Evolutionary conservation across 2,329 filamentous ascomycete genomes (phyloP), one percentile per base, ranked within the genome.

Genomic region (Diaporthe velutina): DNA sequence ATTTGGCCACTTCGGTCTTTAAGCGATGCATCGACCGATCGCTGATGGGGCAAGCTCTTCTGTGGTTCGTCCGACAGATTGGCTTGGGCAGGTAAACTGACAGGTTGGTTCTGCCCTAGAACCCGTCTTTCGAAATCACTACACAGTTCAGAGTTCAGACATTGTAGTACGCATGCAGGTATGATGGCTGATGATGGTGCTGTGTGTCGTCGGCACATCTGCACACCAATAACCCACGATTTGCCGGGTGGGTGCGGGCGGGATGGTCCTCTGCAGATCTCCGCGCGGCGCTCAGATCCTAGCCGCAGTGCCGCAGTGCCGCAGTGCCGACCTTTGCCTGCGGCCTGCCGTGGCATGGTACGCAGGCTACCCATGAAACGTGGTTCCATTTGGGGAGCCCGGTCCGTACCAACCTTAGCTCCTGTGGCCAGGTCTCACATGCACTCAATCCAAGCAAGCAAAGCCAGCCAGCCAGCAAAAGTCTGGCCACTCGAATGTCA

Each of bases 201-300:
- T 22, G 28, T 55, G 52, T 38, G 55, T 64, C 12, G 57, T 25
- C 57, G 57, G 55, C 55, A 60, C 28, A 33, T 57, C 28, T 33
- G 22, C 38, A 42, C 57, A 40, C 38, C 57, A 40, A 28, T 40
- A 9, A 28, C 22, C 33, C 58, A 45, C 19, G 38, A 45, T 30
- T 12, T 66, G 60, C 60, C 57, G 30, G 40, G 40, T 8, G 40
- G 61, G 42, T 50, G 61, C 61, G 40, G 58, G 40, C 60, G 61
- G 61, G 45, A 52, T 52, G 61, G 38, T 12, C 61, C 61, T 52
- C 45, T 52, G 42, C 19, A 67, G 61, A 67, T 67, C 61, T 38
- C 28, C 42, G 42, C 15, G 45, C n/a, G 30, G 64, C 45, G 22
- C 64, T 35, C 45, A 67, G 64, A 67, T 66, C 60, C 19, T n/a